Evolutionary conservation across 495 filamentous ascomycete genomes (phyloP), one percentile per base, ranked within the genome.

Genomic region (Penicillium riverlandense): DNA sequence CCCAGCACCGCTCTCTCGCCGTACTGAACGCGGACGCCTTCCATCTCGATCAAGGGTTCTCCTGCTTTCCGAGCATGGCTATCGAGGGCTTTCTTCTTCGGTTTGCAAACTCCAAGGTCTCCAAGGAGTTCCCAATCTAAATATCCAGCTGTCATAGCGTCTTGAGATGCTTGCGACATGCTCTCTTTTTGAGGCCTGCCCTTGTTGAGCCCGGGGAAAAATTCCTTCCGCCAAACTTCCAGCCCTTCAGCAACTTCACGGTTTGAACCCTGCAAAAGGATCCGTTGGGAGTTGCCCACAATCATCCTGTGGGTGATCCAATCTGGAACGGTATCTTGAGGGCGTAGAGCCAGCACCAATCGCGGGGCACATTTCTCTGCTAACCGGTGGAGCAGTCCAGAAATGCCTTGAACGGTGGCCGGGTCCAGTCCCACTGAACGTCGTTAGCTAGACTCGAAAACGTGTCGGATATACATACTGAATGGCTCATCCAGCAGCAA

Each of bases 401-500:
- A 90, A 52, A 97, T 61, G 9, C 75, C 75, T 29, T 69, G 67
- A 8, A 83, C 72, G 2, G 88, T 90, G 14, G 80, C 77, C 15
- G 92, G 92, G 58, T 98, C 92, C 30, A 98, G 70, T 8, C 92
- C 92, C 87, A 98, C 70, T 78, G 45, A 27, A 31, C 10, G 14
- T 6, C 4, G 13, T 56, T 39, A 50, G 45, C 29, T 10, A 10
- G 6, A 22, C 12, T 37, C 11, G 6, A 16, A 31, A 10, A n/a
- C 8, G 11, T 6, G 13, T 9, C 4, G 6, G 8, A 10, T n/a
- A 7, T 11, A 63, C 76, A 55, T 66, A 82, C 78, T 95, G 59
- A 98, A 96, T 11, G 92, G 90, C 55, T 96, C 92, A 65, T 98
- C 92, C 9, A 97, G 70, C 31, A 96, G 70, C 28, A 98, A 52